phyloP scores from a whole-genome alignment of 148 eudicot species.

The Silene latifolia region DNA sequence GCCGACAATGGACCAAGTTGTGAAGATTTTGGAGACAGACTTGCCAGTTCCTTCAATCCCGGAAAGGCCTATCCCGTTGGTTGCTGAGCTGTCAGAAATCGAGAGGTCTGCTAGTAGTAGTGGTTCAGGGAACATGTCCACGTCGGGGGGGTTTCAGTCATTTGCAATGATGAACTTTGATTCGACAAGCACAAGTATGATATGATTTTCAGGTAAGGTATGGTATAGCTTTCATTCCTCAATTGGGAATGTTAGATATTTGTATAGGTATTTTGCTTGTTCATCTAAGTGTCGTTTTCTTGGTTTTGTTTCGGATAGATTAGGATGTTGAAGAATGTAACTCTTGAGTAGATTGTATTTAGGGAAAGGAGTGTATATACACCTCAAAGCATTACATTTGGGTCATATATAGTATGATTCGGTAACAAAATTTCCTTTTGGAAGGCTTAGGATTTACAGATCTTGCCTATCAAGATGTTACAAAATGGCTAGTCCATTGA shows the following conservation, averaged over 20 bases:
- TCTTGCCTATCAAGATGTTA: too few species aligned
- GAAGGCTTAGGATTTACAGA: too few species aligned
- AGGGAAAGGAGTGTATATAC: slow-evolving; percentile 7
- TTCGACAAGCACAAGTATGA: slow-evolving; percentile 16
- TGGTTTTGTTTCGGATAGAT: neutral
- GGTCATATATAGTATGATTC: neutral
- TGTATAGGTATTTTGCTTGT: slow-evolving; percentile 9
- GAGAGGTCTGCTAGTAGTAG: slow-evolving; percentile 67
- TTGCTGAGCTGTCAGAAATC: slow-evolving; percentile 55
- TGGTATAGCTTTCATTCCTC: neutral
- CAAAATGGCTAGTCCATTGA: too few species aligned
- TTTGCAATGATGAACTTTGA: slow-evolving; percentile 31
- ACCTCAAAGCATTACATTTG: neutral
- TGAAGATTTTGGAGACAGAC: slow-evolving; percentile 69
- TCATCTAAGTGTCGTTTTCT: neutral
- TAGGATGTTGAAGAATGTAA: neutral
- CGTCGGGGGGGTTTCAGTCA: slow-evolving; percentile 54
- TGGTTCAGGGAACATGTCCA: slow-evolving; percentile 59
- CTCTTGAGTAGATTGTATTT: neutral
- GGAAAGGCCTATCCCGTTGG: slow-evolving; percentile 68
- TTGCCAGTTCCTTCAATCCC: slow-evolving; percentile 66
- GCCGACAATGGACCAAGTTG: slow-evolving; percentile 94
- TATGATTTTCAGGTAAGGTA: slow-evolving; percentile 7
- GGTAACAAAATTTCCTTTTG: neutral
- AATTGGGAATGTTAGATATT: neutral